A percentile compares a stretch with the other conserved stretches of the same genome.
Conservation (phyloP, 2,329 filamentous ascomycete genomes). For the Aspergillus texensis region DNA sequence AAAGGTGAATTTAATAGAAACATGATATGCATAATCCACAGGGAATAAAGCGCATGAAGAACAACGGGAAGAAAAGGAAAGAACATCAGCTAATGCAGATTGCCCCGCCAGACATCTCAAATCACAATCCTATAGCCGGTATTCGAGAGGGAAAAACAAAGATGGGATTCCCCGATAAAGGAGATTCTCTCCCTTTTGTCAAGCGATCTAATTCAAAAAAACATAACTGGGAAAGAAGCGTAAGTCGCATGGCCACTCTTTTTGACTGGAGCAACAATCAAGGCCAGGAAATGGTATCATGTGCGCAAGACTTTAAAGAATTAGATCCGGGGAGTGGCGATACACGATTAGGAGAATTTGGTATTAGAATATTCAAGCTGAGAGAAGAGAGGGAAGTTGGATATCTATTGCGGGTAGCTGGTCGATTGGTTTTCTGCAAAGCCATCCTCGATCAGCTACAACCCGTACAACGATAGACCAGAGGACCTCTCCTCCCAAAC, state of each 20-base stretch:
- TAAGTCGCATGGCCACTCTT: conserved; percentile 35
- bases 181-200: conserved; percentile 23
- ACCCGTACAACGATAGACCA: conserved; percentile 24
- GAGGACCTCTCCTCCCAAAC: conserved; percentile 20
- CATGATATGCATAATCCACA: conserved; percentile 22
- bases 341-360: conserved; percentile 38
- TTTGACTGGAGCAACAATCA: conserved; percentile 31
- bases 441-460: conserved; percentile 36
- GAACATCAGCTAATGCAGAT: conserved; percentile 26
- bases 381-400: conserved; percentile 25
- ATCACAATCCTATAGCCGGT: conserved; percentile 22
- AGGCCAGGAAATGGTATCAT: conserved; percentile 42
- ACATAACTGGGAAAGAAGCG: conserved; percentile 25
- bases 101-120: conserved; percentile 24
- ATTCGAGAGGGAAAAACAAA: conserved; percentile 17
- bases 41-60: conserved; percentile 8
- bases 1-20: conserved; percentile 18
- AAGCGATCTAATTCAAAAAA: conserved; percentile 29
- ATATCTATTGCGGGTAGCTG: conserved; percentile 41
- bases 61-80: conserved; percentile 2
- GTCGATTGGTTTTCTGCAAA: conserved; percentile 40
- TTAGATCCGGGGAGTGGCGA: conserved; percentile 35
- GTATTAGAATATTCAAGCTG: conserved; percentile 34
- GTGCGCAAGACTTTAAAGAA: conserved; percentile 33
- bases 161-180: conserved; percentile 17